Base-by-base conservation (phyloP, 495 filamentous ascomycete genomes). In the Barbatosphaeria neglecta region DNA sequence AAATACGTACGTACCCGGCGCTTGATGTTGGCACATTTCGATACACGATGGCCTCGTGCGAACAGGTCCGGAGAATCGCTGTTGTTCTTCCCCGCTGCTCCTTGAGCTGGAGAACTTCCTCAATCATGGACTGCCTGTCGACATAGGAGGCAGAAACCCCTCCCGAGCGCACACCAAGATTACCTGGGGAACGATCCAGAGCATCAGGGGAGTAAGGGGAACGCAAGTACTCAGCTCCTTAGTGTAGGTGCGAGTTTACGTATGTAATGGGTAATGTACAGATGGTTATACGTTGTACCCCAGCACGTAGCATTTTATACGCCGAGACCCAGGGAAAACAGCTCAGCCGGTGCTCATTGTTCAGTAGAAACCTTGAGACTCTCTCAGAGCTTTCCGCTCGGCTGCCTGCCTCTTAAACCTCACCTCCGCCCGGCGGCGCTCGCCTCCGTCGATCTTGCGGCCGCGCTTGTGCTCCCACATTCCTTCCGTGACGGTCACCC, bases 371-470 rank as follows among this genome's bases (percentile, higher is more conserved):
- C 55, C 56, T 43, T 58, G 57, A 31, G 39, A 42, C 28, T 74
- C 69, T 25, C 66, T 62, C 44, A 58, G 51, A 33, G 70, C 69
- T 46, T 65, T 68, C 5, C 70, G 66, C 56, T 73, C 67, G 3
- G 67, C 68, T n/a, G 72, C 60, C 19, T 68, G 59, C 50, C 59
- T 64, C 68, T 72, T 73, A 49, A 70, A 74, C 33, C 87, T 72
- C 38, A 97, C 82, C 67, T 94, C 84, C 16, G 81, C 82, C 65
- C 76, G 81, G 62, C 93, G 78, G 61, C 92, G 78, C 69, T 98
- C 92, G 73, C 92, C 92, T 56, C 92, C 92, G 72, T 98, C 92
- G 50, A 96, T 77, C 78, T 97, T 98, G 39, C 78, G 76, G 33
- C 92, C 92, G 47, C 84, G 73, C 57, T 65, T 73, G 54, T 85